Evolutionary conservation across 108 stramenopile species (phyloP).

Genomic region (Nannochloropsis granulata): DNA sequence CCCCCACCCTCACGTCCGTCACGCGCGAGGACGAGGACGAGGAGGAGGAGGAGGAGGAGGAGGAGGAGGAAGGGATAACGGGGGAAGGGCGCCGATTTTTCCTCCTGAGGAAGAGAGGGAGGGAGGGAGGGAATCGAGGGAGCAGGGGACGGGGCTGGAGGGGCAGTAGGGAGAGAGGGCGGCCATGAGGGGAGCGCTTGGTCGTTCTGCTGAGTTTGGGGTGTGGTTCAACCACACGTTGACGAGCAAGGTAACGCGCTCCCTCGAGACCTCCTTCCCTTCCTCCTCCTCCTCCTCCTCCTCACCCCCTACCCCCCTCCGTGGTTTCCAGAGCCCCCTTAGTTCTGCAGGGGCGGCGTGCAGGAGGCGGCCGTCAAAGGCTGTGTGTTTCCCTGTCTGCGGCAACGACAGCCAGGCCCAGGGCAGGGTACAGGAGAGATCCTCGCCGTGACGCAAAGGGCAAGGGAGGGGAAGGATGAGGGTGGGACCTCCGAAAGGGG

Average conservation of each 20-base stretch:
- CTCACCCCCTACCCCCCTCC: background rate
- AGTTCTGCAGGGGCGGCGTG: conserved; percentile 35
- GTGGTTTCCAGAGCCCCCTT: background rate
- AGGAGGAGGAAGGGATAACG: background rate
- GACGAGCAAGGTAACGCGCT: conserved; percentile 36
- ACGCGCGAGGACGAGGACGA: background rate
- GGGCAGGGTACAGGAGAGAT: background rate
- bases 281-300: background rate
- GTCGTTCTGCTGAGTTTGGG: conserved; percentile 5
- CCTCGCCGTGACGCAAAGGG: conserved; percentile 8
- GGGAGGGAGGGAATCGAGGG: background rate
- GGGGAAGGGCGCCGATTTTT: background rate
- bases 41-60: background rate
- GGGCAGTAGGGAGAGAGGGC: background rate
- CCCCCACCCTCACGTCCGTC: background rate
- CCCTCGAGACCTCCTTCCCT: background rate
- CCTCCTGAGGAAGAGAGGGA: background rate
- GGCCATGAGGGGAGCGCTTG: background rate
- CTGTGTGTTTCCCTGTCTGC: conserved; percentile 22
- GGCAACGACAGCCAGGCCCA: conserved; percentile 8
- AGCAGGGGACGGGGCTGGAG: background rate
- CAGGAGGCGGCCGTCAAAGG: conserved; percentile 33
- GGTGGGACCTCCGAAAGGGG: conserved; percentile 26
- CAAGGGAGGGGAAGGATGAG: background rate
- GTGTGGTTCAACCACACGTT: conserved; percentile 40